Evolutionary conservation across 73 alveolate genomes (phyloP), one percentile per base, ranked within the genome.

Genomic region (Paramecium octaurelia): DNA sequence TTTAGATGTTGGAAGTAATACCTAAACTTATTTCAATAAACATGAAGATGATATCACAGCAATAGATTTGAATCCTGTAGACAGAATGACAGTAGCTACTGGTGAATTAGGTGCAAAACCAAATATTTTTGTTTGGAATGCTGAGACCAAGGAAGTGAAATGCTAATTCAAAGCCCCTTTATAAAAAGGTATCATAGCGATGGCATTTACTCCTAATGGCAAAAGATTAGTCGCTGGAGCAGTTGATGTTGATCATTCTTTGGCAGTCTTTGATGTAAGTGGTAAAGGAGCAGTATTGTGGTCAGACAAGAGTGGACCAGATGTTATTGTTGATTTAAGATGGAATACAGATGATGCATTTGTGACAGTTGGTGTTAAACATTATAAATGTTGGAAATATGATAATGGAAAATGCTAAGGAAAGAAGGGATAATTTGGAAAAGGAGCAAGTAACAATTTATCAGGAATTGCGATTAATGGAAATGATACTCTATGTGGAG

Each of bases 331-430:
- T 11, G 98, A 95, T 88, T 23, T 96, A 27, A 97, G 96, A 42
- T 96, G 98, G 95, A 94, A 86, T 57, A 92, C 88, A 73, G 98
- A 98, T 58, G 92, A 76, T 69, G 97, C 94, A 73, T 98, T 98
- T 92, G 98, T 96, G 1, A 96, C 99, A 48, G 97, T 95, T 3
- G 99, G 99, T 24, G 96, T 97, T 35, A 94, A 96, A 69, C 99
- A 98, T 93, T 98, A 58, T 93, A 97, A 97, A 92, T 94, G 60
- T 83, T 97, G 99, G 99, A 86, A 88, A 34, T 90, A 94, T 70
- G 93, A 93, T 23, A 93, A 94, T 11, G 93, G 94, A 24, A 83
- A 94, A 70, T 94, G 97, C 54, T 86, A 90, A 1, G 91, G 95
- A 8, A 97, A 94, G 77, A 96, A 94, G 50, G 99, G 98, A 54